phyloP scores from a whole-genome alignment of 2,329 filamentous ascomycete genomes.

The Talaromyces atroroseus region DNA sequence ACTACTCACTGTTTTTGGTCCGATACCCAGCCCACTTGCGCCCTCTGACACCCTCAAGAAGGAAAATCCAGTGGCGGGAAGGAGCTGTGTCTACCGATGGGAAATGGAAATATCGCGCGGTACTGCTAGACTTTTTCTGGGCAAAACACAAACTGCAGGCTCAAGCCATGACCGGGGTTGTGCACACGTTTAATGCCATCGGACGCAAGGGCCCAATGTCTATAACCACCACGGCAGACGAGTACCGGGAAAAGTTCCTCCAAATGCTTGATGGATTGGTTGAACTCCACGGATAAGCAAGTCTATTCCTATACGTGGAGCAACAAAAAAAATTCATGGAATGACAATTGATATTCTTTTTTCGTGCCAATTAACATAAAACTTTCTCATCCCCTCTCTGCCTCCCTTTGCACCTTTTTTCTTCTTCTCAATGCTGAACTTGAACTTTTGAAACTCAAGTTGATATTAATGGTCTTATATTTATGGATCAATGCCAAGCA shows the following conservation, averaged over 20 bases:
- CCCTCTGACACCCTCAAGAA: slow-evolving; percentile 29
- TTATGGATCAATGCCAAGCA: background rate
- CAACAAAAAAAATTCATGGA: background rate
- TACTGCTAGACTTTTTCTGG: slow-evolving; percentile 74
- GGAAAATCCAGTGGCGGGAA: slow-evolving; percentile 50
- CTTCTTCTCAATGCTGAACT: background rate
- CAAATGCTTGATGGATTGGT: slow-evolving; percentile 47
- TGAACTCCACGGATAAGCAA: slow-evolving; percentile 24
- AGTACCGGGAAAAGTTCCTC: slow-evolving; percentile 59
- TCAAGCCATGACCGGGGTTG: slow-evolving; percentile 59
- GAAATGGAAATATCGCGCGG: slow-evolving; percentile 61
- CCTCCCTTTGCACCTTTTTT: background rate
- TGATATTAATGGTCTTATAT: background rate
- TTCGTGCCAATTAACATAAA: background rate
- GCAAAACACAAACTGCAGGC: slow-evolving; percentile 65
- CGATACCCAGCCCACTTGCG: slow-evolving; percentile 45
- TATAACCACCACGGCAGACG: slow-evolving; percentile 63
- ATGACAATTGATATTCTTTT: background rate
- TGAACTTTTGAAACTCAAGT: background rate
- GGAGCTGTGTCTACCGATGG: slow-evolving; percentile 58
- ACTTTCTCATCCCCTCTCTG: background rate
- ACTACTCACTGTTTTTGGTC: slow-evolving; percentile 70
- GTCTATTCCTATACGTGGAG: background rate
- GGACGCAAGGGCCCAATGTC: slow-evolving; percentile 65
- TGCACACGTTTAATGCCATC: slow-evolving; percentile 59